Conservation (phyloP, 495 filamentous ascomycete species). For the Podospora pseudoanserina region DNA sequence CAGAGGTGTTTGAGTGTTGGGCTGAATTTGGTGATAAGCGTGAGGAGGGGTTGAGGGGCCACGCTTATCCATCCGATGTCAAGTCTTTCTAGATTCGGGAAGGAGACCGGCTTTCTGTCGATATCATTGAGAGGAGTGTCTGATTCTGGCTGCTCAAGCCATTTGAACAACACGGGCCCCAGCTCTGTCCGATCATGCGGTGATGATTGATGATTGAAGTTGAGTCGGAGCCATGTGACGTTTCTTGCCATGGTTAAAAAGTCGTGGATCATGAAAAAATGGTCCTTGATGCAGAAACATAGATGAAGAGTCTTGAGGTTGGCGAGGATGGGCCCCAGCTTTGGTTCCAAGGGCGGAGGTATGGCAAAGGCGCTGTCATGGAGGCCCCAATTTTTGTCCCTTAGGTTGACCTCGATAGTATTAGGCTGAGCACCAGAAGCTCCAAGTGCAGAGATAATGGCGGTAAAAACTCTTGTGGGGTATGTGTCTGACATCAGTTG, state of each 20-base stretch:
- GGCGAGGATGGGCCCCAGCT: conserved; percentile 29
- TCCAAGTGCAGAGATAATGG: conserved; percentile 36
- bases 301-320: conserved; percentile 40
- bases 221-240: conserved; percentile 39
- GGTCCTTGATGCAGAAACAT: conserved; percentile 17
- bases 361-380: conserved; percentile 34
- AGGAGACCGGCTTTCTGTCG: conserved; percentile 1
- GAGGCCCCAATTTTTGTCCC: conserved; percentile 20
- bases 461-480: conserved; percentile 25
- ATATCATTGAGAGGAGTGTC: background rate
- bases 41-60: conserved; percentile 20
- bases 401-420: conserved; percentile 40
- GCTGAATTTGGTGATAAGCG: conserved; percentile 34
- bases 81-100: conserved; percentile 33
- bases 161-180: conserved; percentile 1
- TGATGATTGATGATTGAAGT: conserved; percentile 12
- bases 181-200: background rate
- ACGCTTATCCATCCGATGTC: conserved; percentile 37
- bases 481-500: conserved; percentile 10
- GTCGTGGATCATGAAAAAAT: conserved; percentile 17
- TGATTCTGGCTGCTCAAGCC: conserved; percentile 10
- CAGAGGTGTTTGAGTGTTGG: conserved; percentile 34
- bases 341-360: conserved; percentile 28
- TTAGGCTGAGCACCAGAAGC: conserved; percentile 27
- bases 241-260: conserved; percentile 31